Conservation (phyloP, 768 basidiomycete species). For the Amanita pallidorosea region DNA sequence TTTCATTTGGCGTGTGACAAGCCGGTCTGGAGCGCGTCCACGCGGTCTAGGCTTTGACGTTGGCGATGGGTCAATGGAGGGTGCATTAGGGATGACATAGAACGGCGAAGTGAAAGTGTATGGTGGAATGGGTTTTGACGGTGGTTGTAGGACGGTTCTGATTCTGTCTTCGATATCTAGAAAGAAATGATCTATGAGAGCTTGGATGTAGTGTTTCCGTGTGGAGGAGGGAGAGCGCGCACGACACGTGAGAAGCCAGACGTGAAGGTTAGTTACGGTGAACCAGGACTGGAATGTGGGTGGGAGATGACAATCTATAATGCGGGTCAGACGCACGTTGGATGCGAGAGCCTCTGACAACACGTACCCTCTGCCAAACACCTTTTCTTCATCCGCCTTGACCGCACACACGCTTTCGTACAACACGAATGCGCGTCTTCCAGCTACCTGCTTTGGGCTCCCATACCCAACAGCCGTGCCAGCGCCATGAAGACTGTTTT, state of each 20-base stretch:
- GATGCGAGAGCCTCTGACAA: too few relatives aligned
- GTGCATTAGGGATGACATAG: constrained; percentile 35
- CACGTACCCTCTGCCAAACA: too few relatives aligned
- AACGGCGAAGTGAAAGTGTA: constrained; percentile 37
- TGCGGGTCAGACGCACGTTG: constrained; percentile 1
- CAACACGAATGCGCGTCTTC: too few relatives aligned
- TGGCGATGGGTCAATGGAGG: constrained; percentile 4
- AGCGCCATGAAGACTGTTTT: too few relatives aligned
- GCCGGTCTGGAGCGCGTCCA: constrained; percentile 55
- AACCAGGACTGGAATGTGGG: constrained; percentile 98
- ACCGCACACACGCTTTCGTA: too few relatives aligned
- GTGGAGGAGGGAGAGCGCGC: constrained; percentile 62
- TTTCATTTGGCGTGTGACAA: constrained; percentile 83
- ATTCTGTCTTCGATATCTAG: constrained; percentile 87
- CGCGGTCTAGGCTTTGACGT: constrained; percentile 8
- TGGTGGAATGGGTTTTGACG: constrained; percentile 23
- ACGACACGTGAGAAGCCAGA: constrained; percentile 90
- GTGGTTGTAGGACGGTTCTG: constrained; percentile 65
- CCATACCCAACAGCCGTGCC: too few relatives aligned
- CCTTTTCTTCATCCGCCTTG: too few relatives aligned
- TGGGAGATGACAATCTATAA: constrained; percentile 70
- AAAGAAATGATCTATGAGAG: constrained; percentile 90
- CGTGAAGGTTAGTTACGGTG: constrained; percentile 82
- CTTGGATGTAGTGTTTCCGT: constrained; percentile 68
- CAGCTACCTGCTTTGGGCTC: too few relatives aligned